Evolutionary conservation across 2,329 filamentous ascomycete genomes (phyloP), one percentile per base, ranked within the genome.

Genomic region (Colletotrichum plurivorum): DNA sequence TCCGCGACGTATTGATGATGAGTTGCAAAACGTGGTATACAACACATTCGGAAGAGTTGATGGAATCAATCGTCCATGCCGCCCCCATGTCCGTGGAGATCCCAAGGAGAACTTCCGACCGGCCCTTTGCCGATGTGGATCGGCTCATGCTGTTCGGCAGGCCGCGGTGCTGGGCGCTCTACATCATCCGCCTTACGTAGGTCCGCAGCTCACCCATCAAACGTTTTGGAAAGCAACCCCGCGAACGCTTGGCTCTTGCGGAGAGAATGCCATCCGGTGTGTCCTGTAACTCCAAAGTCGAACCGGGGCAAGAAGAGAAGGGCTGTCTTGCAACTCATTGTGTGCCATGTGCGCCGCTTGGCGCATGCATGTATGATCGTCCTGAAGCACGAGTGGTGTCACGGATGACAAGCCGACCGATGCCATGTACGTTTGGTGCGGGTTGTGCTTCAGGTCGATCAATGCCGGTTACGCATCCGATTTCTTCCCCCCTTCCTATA

Each of bases 171-270:
- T 36, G 31, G 45, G 27, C 13, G 25, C 18, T 25, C 41, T 46
- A 46, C 43, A 59, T 59, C 43, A 59, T 59, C 25, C 43, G 48
- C 56, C 31, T 36, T 49, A 49, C 43, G 56, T 59, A 36, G 48
- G 52, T 20, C 25, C 16, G 12, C 27, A n/a, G 56, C 48, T 61
- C 62, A 25, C 27, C 15, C 43, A 25, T 18, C 39, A 52, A 20
- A 45, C n/a, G 57, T 43, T 45, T 43, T 6, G 43, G 36, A 63
- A 15, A 13, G n/a, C 53, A 27, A 41, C 46, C 51, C 59, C 58
- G 54, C 69, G 69, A 71, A 69, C 69, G 46, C 69, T 71, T 71
- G 69, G 69, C 65, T 61, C 65, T 53, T 55, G 69, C 69, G 69
- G 69, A 69, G 59, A 45, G 52, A 15, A 51, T 58, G 56, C 60